Evolutionary conservation across 73 alveolate species (phyloP).

Genomic region (Diophrys appendiculata): DNA sequence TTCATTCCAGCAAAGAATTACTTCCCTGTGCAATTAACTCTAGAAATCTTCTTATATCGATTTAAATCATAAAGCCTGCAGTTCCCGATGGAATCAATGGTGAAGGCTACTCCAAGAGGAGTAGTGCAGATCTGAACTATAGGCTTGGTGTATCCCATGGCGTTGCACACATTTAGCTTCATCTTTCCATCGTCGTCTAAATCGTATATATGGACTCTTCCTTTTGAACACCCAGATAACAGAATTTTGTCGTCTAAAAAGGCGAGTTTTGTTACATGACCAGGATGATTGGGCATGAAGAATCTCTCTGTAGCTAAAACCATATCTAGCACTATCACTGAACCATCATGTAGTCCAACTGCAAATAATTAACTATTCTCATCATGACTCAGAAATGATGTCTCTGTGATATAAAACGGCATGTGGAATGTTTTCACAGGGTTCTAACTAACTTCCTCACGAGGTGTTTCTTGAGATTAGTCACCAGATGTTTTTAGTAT

Average conservation of each 20-base stretch:
- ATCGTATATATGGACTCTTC: conserved; percentile 47
- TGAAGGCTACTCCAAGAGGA: conserved; percentile 51
- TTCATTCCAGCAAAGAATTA: conserved; percentile 22
- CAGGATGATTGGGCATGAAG: conserved; percentile 56
- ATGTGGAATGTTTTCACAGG: conserved; percentile 26
- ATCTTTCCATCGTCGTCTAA: conserved; percentile 32
- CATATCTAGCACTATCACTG: conserved; percentile 34
- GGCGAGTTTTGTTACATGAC: conserved; percentile 41
- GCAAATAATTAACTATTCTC: conserved; percentile 35
- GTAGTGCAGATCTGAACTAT: conserved; percentile 31
- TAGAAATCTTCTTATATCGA: conserved; percentile 46
- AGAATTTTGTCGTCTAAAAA: conserved; percentile 43
- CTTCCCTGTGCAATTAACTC: conserved; percentile 16
- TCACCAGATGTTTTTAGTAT: conserved; percentile 29
- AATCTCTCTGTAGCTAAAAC: conserved; percentile 37
- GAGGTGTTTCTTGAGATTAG: neutral
- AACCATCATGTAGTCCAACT: conserved; percentile 59
- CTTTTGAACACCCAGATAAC: conserved; percentile 46
- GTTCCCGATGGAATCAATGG: conserved; percentile 48
- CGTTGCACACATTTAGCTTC: conserved; percentile 25
- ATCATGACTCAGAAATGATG: conserved; percentile 22
- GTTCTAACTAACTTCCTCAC: conserved; percentile 11
- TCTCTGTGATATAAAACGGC: conserved; percentile 39
- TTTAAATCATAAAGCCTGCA: conserved; percentile 52
- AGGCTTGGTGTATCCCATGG: conserved; percentile 52